Evolutionary conservation across 345 rosid species (phyloP).

Genomic region (Diplotaxis tenuifolia): DNA sequence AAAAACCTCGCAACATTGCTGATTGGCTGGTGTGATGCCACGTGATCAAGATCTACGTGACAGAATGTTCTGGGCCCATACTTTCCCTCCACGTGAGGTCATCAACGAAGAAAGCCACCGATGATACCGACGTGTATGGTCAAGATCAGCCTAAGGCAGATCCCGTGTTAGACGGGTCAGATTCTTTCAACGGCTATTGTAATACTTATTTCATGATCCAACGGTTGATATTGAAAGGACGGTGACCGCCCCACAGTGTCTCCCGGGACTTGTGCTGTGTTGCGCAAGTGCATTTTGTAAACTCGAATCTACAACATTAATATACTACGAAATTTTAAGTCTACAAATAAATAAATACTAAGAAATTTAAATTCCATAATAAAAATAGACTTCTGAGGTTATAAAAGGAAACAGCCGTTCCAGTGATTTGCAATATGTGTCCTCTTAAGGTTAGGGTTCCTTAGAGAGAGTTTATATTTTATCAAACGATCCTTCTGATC

Average conservation of each 20-base stretch:
- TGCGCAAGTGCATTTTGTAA: conserved; percentile 44
- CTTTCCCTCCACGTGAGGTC: conserved; percentile 49
- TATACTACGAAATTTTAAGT: conserved; percentile 33
- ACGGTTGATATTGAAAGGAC: conserved; percentile 49
- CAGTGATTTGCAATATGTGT: conserved; percentile 22
- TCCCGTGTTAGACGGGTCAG: conserved; percentile 48
- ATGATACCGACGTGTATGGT: conserved; percentile 44
- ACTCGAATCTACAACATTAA: conserved; percentile 15
- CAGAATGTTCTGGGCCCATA: conserved; percentile 1
- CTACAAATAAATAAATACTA: conserved; percentile 3
- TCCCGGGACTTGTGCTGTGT: conserved; percentile 42
- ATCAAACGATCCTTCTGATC: conserved; percentile 25
- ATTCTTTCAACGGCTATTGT: conserved; percentile 46
- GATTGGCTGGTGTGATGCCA: conserved; percentile 33
- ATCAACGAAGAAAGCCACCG: conserved; percentile 22
- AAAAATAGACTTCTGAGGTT: neutral
- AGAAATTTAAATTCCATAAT: neutral
- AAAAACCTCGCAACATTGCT: conserved; percentile 26
- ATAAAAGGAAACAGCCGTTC: conserved; percentile 32
- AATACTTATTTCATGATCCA: conserved; percentile 40
- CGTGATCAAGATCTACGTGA: conserved; percentile 28
- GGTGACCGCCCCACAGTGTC: conserved; percentile 75
- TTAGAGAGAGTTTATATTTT: conserved; percentile 3
- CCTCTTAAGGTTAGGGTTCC: conserved; percentile 39
- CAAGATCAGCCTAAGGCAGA: conserved; percentile 41